A percentile compares a stretch with the other conserved stretches of the same genome.
Evolutionary conservation across 257 asterid species (phyloP).

Genomic region (Solanum sejunctum): DNA sequence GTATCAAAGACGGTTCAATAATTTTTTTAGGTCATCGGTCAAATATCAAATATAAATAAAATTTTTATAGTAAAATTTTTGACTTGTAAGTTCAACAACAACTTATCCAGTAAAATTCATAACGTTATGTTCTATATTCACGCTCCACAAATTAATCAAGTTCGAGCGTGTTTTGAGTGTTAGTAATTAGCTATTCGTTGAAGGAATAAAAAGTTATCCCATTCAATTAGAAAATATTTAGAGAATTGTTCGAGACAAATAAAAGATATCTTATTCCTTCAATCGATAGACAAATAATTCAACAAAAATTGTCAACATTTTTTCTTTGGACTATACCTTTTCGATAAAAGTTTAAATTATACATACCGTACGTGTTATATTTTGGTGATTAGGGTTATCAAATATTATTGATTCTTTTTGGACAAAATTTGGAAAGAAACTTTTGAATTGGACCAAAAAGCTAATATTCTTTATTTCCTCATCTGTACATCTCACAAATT

Average conservation of each 20-base stretch:
- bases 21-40: too few relatives aligned
- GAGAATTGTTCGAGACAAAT: background rate
- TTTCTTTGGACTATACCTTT: background rate
- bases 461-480: background rate
- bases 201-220: background rate
- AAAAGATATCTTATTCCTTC: background rate
- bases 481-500: background rate
- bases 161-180: too few relatives aligned
- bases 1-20: too few relatives aligned
- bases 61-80: too few relatives aligned
- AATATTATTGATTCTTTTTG: background rate
- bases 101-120: too few relatives aligned
- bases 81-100: too few relatives aligned
- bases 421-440: background rate
- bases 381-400: background rate
- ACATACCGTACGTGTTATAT: background rate
- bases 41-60: too few relatives aligned
- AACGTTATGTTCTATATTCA: too few relatives aligned
- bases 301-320: background rate
- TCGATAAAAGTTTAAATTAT: background rate
- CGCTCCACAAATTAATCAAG: too few relatives aligned
- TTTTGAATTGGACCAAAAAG: background rate
- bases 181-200: too few relatives aligned
- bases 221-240: background rate
- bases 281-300: background rate